A percentile compares a stretch with the other conserved stretches of the same genome.
Evolutionary conservation across 164 flowering plant genomes (phyloP).

Genomic region (Aristolochia californica): DNA sequence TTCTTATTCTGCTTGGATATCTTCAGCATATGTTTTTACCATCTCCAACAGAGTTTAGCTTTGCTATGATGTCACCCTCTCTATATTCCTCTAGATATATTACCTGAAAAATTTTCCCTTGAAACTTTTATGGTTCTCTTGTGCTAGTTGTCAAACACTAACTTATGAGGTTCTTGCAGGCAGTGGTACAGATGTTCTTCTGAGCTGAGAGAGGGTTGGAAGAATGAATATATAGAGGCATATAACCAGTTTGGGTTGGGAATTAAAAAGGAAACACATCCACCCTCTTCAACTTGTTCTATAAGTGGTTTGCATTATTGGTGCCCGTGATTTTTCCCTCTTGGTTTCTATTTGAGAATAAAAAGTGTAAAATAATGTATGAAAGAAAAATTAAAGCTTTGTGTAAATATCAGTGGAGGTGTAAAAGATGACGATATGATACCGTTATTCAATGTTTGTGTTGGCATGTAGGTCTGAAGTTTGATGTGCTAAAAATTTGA

Average conservation of each 20-base stretch:
- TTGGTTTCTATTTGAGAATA: background rate
- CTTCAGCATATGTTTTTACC: too few relatives aligned
- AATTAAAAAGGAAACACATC: slow-evolving; percentile 19
- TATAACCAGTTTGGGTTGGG: slow-evolving; percentile 13
- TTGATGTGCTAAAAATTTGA: too few relatives aligned
- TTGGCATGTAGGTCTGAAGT: too few relatives aligned
- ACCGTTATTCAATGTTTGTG: background rate
- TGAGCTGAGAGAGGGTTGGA: background rate
- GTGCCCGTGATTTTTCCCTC: slow-evolving; percentile 12
- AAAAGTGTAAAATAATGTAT: background rate
- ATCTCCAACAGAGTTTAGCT: too few relatives aligned
- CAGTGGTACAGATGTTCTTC: slow-evolving; percentile 19
- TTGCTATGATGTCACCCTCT: too few relatives aligned
- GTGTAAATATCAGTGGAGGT: background rate
- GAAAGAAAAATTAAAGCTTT: background rate
- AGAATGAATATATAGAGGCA: slow-evolving; percentile 6
- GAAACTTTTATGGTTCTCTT: too few relatives aligned
- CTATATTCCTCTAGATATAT: too few relatives aligned
- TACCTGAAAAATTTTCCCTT: too few relatives aligned
- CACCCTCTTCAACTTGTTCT: slow-evolving; percentile 18
- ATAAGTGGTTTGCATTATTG: slow-evolving; percentile 23
- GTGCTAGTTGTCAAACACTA: background rate
- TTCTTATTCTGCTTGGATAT: too few relatives aligned
- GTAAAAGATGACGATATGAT: too few relatives aligned
- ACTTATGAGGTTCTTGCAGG: slow-evolving; percentile 11